Conservation (phyloP, 2,329 filamentous ascomycete genomes). For the Exophiala sp. region DNA sequence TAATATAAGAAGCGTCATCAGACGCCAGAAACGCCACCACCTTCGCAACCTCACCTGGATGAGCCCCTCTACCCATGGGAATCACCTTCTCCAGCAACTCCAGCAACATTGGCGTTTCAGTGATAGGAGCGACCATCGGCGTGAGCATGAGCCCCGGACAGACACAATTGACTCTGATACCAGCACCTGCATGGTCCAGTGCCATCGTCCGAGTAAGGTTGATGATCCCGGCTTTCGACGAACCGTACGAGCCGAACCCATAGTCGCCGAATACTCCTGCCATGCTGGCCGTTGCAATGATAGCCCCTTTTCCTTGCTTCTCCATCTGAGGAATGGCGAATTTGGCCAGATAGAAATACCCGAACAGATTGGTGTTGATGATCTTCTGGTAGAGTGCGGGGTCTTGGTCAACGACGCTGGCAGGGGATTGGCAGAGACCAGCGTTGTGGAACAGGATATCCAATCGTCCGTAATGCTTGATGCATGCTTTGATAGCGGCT, state of each 20-base stretch:
- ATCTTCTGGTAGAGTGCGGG: slow-evolving; percentile 94
- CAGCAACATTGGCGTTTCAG: neutral
- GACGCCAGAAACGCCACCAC: slow-evolving; percentile 29
- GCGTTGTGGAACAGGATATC: slow-evolving; percentile 97
- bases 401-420: slow-evolving; percentile 60
- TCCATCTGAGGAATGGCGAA: slow-evolving; percentile 74
- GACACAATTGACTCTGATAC: slow-evolving; percentile 41
- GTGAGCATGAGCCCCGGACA: slow-evolving; percentile 40
- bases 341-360: slow-evolving; percentile 10
- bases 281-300: slow-evolving; percentile 38
- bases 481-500: slow-evolving; percentile 6
- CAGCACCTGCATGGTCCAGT: slow-evolving; percentile 39
- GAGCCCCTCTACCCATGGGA: slow-evolving; percentile 27
- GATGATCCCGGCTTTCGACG: slow-evolving; percentile 46
- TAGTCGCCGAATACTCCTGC: slow-evolving; percentile 6
- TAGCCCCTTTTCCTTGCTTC: slow-evolving; percentile 66
- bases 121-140: slow-evolving; percentile 32
- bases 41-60: slow-evolving; percentile 32
- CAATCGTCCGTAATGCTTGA: slow-evolving; percentile 44
- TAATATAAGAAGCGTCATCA: neutral
- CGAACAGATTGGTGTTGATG: slow-evolving; percentile 45
- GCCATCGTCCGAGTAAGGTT: slow-evolving; percentile 45
- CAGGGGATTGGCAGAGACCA: slow-evolving; percentile 33
- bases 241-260: slow-evolving; percentile 36
- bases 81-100: slow-evolving; percentile 2